Evolutionary conservation across 768 basidiomycete genomes (phyloP).

Genomic region (Lentinula detonsa): DNA sequence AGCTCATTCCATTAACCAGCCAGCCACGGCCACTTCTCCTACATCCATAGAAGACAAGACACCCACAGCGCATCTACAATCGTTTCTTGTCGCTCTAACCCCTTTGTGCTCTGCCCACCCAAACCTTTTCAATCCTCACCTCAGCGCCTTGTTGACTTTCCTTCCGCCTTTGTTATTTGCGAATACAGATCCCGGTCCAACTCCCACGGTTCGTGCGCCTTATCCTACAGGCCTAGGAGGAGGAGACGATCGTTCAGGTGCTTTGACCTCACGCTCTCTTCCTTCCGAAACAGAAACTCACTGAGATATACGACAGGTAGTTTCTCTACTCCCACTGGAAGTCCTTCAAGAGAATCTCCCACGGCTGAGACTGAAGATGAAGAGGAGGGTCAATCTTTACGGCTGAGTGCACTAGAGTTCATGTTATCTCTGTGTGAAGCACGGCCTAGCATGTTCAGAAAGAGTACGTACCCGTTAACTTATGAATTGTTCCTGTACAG

Average conservation of each 20-base stretch:
- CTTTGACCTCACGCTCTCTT: slow-evolving; percentile 25
- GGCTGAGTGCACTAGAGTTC: slow-evolving; percentile 74
- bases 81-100: slow-evolving; percentile 63
- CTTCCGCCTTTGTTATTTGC: slow-evolving; percentile 69
- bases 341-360: not conserved
- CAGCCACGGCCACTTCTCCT: slow-evolving; percentile 17
- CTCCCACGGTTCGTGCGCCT: slow-evolving; percentile 34
- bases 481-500: not conserved
- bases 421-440: slow-evolving; percentile 80
- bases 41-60: slow-evolving; percentile 17
- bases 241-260: slow-evolving; percentile 22
- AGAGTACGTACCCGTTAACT: not conserved
- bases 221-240: slow-evolving; percentile 27
- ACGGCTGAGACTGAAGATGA: slow-evolving; percentile 28
- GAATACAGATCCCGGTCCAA: slow-evolving; percentile 39
- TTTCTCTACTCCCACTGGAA: not conserved
- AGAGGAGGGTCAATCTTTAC: slow-evolving; percentile 64
- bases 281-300: slow-evolving; percentile 1
- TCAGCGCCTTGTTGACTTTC: slow-evolving; percentile 62
- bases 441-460: slow-evolving; percentile 45
- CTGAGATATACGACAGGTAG: not conserved
- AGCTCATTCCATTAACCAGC: slow-evolving; percentile 26
- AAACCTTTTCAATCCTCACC: slow-evolving; percentile 66
- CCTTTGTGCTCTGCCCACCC: slow-evolving; percentile 67
- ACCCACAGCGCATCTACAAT: slow-evolving; percentile 46